Conservation (phyloP, 179 eudicot genomes). For the Carnegiea gigantea region DNA sequence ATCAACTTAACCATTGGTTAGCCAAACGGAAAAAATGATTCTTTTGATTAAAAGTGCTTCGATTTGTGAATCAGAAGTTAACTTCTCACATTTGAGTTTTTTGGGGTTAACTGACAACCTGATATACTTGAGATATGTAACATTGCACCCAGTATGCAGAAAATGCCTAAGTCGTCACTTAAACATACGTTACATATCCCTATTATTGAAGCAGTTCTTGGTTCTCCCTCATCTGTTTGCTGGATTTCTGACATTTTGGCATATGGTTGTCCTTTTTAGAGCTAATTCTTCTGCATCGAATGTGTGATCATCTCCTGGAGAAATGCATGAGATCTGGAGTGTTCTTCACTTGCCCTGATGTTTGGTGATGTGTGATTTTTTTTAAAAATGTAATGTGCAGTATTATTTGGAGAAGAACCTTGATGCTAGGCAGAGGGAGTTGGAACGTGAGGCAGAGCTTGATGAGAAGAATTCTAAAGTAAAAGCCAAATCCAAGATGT, state of each 20-base stretch:
- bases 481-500: conserved; percentile 95
- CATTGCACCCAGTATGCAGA: no score
- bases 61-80: not conserved
- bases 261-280: not conserved
- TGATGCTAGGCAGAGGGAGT: conserved; percentile 74
- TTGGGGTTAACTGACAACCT: not conserved
- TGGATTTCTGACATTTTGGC: not conserved
- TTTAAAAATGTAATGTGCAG: conserved; percentile 34
- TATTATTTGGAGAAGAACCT: conserved; percentile 96
- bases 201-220: no score
- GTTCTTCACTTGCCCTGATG: not conserved
- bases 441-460: conserved; percentile 85
- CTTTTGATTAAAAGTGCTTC: not conserved
- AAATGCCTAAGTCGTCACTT: no score
- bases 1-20: no score
- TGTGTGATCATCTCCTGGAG: not conserved
- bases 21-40: no score
- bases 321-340: not conserved
- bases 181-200: no score
- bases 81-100: not conserved
- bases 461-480: conserved; percentile 84
- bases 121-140: not conserved
- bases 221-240: no score
- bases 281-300: not conserved
- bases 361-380: not conserved